Conservation (phyloP, 1,284 basidiomycete species). For the Inonotus hispidus region DNA sequence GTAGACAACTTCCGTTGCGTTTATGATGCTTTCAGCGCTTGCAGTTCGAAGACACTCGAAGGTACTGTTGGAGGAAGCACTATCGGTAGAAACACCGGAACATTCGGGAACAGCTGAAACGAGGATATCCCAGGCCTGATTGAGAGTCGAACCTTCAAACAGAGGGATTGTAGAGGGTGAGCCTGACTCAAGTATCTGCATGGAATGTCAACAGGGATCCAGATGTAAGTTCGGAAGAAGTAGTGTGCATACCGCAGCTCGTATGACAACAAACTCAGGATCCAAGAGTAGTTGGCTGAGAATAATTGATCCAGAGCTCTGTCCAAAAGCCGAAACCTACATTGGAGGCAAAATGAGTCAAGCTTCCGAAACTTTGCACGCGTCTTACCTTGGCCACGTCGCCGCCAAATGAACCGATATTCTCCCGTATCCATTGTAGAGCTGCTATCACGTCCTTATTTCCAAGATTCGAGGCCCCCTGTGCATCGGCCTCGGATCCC, state of each 20-base stretch:
- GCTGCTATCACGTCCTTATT: constrained; percentile 40
- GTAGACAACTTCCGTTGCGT: constrained; percentile 27
- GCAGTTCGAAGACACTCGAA: constrained; percentile 38
- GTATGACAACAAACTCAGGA: constrained; percentile 34
- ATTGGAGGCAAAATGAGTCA: constrained; percentile 19
- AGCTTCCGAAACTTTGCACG: not conserved
- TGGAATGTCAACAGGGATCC: not conserved
- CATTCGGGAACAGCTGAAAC: constrained; percentile 35
- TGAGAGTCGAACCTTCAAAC: constrained; percentile 29
- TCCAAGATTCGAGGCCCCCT: constrained; percentile 39
- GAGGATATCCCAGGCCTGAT: constrained; percentile 38
- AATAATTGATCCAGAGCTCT: constrained; percentile 49
- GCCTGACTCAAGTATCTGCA: constrained; percentile 46
- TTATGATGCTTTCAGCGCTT: constrained; percentile 32
- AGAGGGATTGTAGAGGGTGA: constrained; percentile 29
- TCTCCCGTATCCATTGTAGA: constrained; percentile 43
- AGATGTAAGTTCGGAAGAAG: not conserved
- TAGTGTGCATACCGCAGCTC: constrained; percentile 36
- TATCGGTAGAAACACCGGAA: constrained; percentile 18
- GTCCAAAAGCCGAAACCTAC: constrained; percentile 47
- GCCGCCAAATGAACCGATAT: constrained; percentile 44
- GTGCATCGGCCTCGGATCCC: constrained; percentile 37
- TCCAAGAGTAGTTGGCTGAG: constrained; percentile 39
- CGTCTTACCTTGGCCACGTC: constrained; percentile 37
- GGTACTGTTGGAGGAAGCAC: constrained; percentile 30